phyloP scores from a whole-genome alignment of 2,329 filamentous ascomycete genomes.

The Trichoderma koningiopsis region DNA sequence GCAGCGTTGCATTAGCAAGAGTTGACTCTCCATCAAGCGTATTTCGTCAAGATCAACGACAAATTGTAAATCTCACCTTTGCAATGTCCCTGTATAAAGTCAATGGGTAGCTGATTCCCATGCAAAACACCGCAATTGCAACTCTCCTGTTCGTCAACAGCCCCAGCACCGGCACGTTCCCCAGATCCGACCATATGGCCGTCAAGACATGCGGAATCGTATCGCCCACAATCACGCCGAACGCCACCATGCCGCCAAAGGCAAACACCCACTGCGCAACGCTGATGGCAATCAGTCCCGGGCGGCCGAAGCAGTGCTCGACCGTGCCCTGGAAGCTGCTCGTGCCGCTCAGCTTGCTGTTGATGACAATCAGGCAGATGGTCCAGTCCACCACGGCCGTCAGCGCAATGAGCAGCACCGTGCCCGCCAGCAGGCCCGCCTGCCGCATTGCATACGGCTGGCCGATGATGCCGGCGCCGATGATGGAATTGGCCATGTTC shows the following conservation, averaged over 20 bases:
- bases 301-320: conserved; percentile 88
- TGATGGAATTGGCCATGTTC: conserved; percentile 99
- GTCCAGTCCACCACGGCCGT: conserved; percentile 95
- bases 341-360: conserved; percentile 92
- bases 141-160: conserved; percentile 79
- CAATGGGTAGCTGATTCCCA: conserved; percentile 86
- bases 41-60: background rate
- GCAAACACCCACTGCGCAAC: conserved; percentile 97
- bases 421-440: conserved; percentile 80
- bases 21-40: background rate
- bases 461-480: conserved; percentile 73
- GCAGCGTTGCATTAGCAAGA: background rate
- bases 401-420: conserved; percentile 74
- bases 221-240: conserved; percentile 96
- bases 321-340: conserved; percentile 96
- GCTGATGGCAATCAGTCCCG: conserved; percentile 83
- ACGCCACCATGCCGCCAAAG: conserved; percentile 98
- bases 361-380: conserved; percentile 93
- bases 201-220: conserved; percentile 88
- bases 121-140: conserved; percentile 83
- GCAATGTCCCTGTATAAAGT: conserved; percentile 96
- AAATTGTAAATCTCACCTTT: conserved; percentile 62
- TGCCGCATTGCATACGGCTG: conserved; percentile 97
- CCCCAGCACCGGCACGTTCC: conserved; percentile 74
- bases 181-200: conserved; percentile 77